Evolutionary conservation across 257 asterid genomes (phyloP), one percentile per base, ranked within the genome.

Genomic region (Nicotiana undulata): DNA sequence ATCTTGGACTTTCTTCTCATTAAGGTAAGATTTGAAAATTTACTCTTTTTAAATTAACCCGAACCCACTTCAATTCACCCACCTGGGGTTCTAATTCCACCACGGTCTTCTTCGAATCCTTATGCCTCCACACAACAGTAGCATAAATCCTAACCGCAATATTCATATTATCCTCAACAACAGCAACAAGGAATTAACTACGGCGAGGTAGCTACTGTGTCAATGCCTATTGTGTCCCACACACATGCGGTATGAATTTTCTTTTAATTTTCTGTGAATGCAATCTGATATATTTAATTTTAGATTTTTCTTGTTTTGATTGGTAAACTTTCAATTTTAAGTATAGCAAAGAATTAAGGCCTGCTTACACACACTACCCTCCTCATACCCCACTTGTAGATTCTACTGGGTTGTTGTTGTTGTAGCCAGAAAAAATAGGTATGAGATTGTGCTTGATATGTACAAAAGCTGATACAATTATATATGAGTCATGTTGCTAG

Each of bases 51-150:
- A 32, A 4, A 32, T 32, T 87, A 63, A 31, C 72, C 75, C n/a
- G 88, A 89, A 80, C 86, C 86, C 83, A 88, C 88, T 63, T 58
- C 80, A 49, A 60, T 81, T 60, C 79, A 86, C 56, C 92, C 94
- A 32, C 94, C 92, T 24, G 94, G 92, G 60, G 90, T 90, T 37
- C 34, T 90, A 16, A 83, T 77, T 80, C 82, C 76, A 13, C 51
- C 75, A 63, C 16, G 12, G n/a, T 16, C 32, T 49, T 24, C 60
- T 22, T 24, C 60, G 15, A 24, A 72, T 72, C 60, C 60, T 72
- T 72, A 24, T 46, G 60, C 78, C 44, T 37, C 44, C 7, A 24
- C 60, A 3, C 60, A 46, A n/a, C 78, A 72, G 58, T 40, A 72
- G 49, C 60, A 31, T 0, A 51, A 31, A 26, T 18, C 17, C 5